phyloP scores from a whole-genome alignment of 305 asterid genomes.

The Withania somnifera region DNA sequence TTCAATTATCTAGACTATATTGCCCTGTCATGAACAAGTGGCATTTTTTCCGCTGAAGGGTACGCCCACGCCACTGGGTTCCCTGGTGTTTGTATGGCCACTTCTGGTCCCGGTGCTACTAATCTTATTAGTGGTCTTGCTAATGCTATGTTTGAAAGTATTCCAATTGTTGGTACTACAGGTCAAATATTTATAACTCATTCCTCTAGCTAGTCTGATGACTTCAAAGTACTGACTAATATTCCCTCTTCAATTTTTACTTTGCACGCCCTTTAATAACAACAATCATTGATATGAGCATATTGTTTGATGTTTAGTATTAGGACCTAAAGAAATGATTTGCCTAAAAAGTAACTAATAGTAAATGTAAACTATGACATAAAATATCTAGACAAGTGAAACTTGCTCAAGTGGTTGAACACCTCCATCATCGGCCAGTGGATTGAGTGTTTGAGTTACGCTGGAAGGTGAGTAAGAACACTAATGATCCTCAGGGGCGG shows the following conservation, averaged over 20 bases:
- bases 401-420: too few relatives aligned
- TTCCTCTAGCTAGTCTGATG: background rate
- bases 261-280: too few relatives aligned
- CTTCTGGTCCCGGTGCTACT: constrained; percentile 51
- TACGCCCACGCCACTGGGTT: constrained; percentile 37
- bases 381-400: too few relatives aligned
- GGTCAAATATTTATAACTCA: background rate
- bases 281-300: background rate
- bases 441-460: too few relatives aligned
- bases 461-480: too few relatives aligned
- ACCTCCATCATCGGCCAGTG: too few relatives aligned
- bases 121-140: constrained; percentile 16
- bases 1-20: constrained; percentile 23
- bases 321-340: background rate
- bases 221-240: too few relatives aligned
- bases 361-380: background rate
- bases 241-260: too few relatives aligned
- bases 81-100: constrained; percentile 41
- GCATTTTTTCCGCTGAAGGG: constrained; percentile 44
- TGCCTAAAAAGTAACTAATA: background rate
- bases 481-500: too few relatives aligned
- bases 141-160: background rate
- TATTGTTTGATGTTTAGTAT: background rate
- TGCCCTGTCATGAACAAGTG: constrained; percentile 42
- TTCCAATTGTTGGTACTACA: background rate